These are phyloP conservation scores for Alternaria brassicae DNA, from an alignment of 2,329 filamentous ascomycete species.

Conservation along the genomic window DNA sequence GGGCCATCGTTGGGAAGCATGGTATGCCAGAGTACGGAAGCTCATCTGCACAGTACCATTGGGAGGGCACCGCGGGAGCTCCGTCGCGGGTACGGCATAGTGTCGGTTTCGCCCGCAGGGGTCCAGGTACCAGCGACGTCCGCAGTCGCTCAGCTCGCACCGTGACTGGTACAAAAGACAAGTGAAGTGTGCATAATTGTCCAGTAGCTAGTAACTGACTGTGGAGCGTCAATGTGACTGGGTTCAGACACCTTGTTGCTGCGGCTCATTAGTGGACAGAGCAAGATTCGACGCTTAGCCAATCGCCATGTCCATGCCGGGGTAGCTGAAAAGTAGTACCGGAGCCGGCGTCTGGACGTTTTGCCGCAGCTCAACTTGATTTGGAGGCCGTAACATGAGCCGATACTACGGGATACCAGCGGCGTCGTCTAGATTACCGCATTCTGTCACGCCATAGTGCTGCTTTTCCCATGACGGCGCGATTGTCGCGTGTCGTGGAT, in stretches of 20 bases:
- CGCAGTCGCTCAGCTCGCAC: constrained; percentile 27
- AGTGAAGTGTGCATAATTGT: constrained; percentile 19
- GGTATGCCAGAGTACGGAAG: constrained; percentile 24
- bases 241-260: constrained; percentile 33
- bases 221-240: constrained; percentile 31
- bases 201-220: constrained; percentile 26
- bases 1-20: constrained; percentile 36
- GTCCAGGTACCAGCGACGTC: constrained; percentile 31
- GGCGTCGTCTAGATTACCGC: constrained; percentile 22
- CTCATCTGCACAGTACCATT: constrained; percentile 31
- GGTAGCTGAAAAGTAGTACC: constrained; percentile 24
- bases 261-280: constrained; percentile 38
- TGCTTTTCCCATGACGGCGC: constrained; percentile 17
- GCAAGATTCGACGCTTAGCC: constrained; percentile 24
- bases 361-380: constrained; percentile 31
- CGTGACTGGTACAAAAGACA: constrained; percentile 33
- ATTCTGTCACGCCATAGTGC: constrained; percentile 5
- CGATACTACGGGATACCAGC: constrained; percentile 25
- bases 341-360: constrained; percentile 30
- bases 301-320: constrained; percentile 34
- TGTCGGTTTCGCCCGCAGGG: constrained; percentile 34
- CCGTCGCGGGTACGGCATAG: constrained; percentile 40
- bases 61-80: constrained; percentile 33
- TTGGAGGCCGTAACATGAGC: constrained; percentile 36
- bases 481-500: constrained; percentile 32